Base-by-base conservation (phyloP, 129 eudicot genomes). In the Escallonia herrerae region DNA sequence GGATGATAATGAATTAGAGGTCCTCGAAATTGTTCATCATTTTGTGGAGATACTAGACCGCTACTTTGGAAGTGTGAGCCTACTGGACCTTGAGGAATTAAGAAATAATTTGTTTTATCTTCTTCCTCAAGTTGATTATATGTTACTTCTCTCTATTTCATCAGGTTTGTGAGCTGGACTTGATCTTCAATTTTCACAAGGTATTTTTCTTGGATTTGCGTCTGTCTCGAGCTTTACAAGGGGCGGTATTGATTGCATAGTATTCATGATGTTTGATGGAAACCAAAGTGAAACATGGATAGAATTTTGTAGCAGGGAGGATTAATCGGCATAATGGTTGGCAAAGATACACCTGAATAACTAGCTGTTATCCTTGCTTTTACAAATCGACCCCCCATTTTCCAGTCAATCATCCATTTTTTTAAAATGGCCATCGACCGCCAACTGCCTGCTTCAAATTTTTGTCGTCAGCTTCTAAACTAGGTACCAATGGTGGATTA, bases 81-180 rank as follows among this genome's bases (percentile, higher is more conserved):
- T 63, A 10, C 74, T 22, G 68, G 50, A 62, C 60, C 54, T 8
- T 39, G 6, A 57, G 40, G 33, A 7, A 5, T 12, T 64, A 4
- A 3, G 10, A 1, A 38, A 8, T 7, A 22, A 44, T 37, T 33
- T 37, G 11, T 53, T 57, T 44, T 38, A 2, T 53, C 5, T 40
- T 22, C 12, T 45, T 37, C n/a, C 15, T 40, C 14, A 11, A 2
- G 37, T 14, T 43, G 43, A 41, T 45, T 40, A 46, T 66, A n/a
- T 40, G 54, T 42, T 40, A 22, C 33, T 22, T 22, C 43, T 49
- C 42, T 79, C 11, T 72, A 38, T 69, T 64, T 45, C 42, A 40
- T 51, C 72, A 90, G 97, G 97, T 91, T 52, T 87, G 97, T 74
- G 97, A 91, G 77, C 79, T 91, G 85, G 97, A 91, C 70, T 70